phyloP scores from a whole-genome alignment of 371 early-diverging fungal species.

The Encephalitozoon intestinalis region DNA sequence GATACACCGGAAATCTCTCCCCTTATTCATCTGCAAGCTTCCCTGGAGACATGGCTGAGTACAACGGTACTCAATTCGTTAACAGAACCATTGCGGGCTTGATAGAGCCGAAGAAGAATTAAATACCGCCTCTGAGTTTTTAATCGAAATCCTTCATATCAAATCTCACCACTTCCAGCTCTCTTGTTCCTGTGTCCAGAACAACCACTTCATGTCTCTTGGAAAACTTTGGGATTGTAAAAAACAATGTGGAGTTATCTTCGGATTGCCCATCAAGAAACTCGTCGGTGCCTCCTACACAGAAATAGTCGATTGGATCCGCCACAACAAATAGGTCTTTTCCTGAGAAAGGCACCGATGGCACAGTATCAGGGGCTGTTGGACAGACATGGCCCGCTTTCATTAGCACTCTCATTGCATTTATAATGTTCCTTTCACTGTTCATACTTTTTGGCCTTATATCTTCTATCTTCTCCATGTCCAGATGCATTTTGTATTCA shows the following conservation, averaged over 20 bases:
- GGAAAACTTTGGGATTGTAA: slow-evolving; percentile 25
- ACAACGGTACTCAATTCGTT: background rate
- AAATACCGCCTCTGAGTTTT: background rate
- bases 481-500: slow-evolving; percentile 29
- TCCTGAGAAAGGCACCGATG: slow-evolving; percentile 13
- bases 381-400: slow-evolving; percentile 34
- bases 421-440: background rate
- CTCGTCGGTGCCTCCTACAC: slow-evolving; percentile 16
- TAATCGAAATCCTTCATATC: background rate
- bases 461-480: background rate
- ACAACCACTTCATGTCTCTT: slow-evolving; percentile 4
- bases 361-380: slow-evolving; percentile 46
- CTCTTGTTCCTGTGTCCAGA: background rate
- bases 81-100: background rate
- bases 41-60: background rate
- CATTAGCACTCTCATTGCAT: slow-evolving; percentile 21
- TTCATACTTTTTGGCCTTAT: too few relatives aligned
- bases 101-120: background rate
- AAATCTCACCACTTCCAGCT: background rate
- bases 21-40: slow-evolving; percentile 5
- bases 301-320: slow-evolving; percentile 7
- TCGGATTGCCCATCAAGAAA: background rate
- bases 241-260: background rate
- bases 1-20: background rate
- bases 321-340: slow-evolving; percentile 42